These are phyloP conservation scores for Citrus unshiu DNA, from an alignment of 345 rosid species.

Conservation along the genomic window DNA sequence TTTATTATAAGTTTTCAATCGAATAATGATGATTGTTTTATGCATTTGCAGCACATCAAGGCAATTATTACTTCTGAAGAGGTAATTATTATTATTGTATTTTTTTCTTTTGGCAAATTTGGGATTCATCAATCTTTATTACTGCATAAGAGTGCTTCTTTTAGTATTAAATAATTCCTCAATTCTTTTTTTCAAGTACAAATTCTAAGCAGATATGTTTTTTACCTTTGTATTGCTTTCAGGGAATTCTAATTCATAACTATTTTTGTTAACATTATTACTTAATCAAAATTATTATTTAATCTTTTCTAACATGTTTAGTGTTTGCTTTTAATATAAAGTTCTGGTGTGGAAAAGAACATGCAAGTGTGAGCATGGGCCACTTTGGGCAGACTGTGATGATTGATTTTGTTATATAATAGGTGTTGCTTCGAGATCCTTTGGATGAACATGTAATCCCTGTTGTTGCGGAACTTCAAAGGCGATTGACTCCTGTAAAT, in stretches of 20 bases:
- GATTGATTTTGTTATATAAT: neutral
- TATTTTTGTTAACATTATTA: neutral
- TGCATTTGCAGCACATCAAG: slow-evolving; percentile 72
- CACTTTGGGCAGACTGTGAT: neutral
- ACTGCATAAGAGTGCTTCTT: neutral
- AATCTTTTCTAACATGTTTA: neutral
- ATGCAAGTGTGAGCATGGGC: neutral
- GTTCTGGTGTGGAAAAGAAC: neutral
- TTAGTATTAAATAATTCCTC: neutral
- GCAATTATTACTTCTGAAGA: slow-evolving; percentile 93
- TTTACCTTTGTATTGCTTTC: neutral
- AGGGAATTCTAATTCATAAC: neutral
- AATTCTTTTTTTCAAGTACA: neutral
- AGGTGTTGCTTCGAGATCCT: slow-evolving; percentile 93
- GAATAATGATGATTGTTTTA: neutral
- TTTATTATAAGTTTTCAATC: neutral
- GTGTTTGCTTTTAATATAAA: neutral
- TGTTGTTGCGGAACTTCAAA: slow-evolving; percentile 83
- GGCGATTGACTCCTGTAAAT: slow-evolving; percentile 55
- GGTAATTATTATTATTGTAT: slow-evolving; percentile 34
- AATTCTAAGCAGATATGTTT: no score
- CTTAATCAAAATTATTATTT: neutral
- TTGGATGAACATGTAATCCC: slow-evolving; percentile 77
- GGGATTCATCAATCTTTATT: neutral
- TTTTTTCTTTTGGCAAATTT: neutral